Base-by-base conservation (phyloP, 2,329 filamentous ascomycete genomes). In the Penicillium brevicompactum region DNA sequence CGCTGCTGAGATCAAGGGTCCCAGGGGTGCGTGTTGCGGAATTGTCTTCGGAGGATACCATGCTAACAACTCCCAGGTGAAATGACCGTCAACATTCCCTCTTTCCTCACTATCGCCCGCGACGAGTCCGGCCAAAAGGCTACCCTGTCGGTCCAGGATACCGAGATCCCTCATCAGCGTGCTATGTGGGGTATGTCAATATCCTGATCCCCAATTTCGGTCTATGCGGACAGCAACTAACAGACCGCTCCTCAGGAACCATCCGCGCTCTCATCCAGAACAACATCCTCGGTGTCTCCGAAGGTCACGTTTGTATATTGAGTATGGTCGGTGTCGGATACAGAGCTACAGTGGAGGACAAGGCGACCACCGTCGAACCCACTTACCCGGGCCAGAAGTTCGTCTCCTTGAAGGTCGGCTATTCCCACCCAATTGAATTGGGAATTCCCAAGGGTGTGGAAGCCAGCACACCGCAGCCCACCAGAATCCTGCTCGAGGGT, bases 321-420 rank as follows among this genome's bases (percentile, higher is more conserved):
- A 88, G 93, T 61, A 83, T 99, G 50, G 92, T 97, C 27, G 94
- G 94, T 70, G 94, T 99, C 56, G 94, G 94, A 57, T 99, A 97
- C 82, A 85, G 93, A 75, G 94, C 94, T 14, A 89, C 86, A 4
- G 84, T 99, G 65, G 92, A 97, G 74, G 78, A 87, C 55, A 87
- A 83, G 38, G 89, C 89, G 22, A 85, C 80, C 32, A 91, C 88
- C 56, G 86, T 82, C 44, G 57, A 67, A 46, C 75, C 89, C 56
- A 81, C 87, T 70, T 97, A 87, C 70, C 85, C 86, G 0, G 92
- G 89, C 41, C 92, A 97, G 76, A 84, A 91, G 71, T 96, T 96
- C 67, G 87, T 99, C 41, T 91, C 89, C 60, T 80, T 99, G 63
- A 97, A 97, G 82, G 90, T 99, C 52, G 94, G 94, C 55, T 99